Conservation (phyloP, 73 alveolate genomes). For the Paraurostyla sp. region DNA sequence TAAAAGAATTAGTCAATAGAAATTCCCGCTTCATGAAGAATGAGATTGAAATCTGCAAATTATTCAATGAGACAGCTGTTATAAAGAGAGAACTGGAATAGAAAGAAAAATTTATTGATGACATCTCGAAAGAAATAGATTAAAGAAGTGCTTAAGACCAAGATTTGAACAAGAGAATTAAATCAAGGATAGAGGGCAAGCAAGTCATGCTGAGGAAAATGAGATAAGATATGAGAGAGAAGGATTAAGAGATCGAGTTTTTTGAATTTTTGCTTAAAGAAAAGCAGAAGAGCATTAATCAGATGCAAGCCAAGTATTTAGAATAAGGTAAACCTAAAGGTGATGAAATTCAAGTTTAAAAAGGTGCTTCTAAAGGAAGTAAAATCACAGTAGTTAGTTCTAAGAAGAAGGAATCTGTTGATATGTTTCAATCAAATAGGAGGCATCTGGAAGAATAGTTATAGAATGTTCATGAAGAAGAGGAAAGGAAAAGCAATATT, state of each 20-base stretch:
- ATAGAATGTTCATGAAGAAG: background rate
- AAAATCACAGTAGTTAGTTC: too few species aligned
- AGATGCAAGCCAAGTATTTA: background rate
- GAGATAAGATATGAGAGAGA: conserved; percentile 39
- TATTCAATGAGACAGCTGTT: background rate
- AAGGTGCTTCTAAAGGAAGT: too few species aligned
- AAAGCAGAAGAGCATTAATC: background rate
- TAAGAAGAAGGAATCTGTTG: too few species aligned
- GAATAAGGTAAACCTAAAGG: conserved; percentile 20
- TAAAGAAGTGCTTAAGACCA: background rate
- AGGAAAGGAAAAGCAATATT: background rate
- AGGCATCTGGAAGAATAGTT: background rate
- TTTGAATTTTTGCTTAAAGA: conserved; percentile 25
- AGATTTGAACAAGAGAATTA: background rate
- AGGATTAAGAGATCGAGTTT: conserved; percentile 47
- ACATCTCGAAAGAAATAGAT: background rate
- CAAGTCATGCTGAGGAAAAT: background rate
- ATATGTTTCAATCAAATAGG: background rate
- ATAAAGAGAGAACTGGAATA: conserved; percentile 37
- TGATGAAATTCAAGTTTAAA: background rate
- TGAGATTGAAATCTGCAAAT: conserved; percentile 36
- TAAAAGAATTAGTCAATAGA: conserved; percentile 39
- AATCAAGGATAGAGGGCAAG: conserved; percentile 10
- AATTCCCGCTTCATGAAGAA: conserved; percentile 31
- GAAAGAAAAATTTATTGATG: conserved; percentile 17